Evolutionary conservation across 1,139 yeast species (phyloP).

Genomic region (Nakaseomyces delphensis): DNA sequence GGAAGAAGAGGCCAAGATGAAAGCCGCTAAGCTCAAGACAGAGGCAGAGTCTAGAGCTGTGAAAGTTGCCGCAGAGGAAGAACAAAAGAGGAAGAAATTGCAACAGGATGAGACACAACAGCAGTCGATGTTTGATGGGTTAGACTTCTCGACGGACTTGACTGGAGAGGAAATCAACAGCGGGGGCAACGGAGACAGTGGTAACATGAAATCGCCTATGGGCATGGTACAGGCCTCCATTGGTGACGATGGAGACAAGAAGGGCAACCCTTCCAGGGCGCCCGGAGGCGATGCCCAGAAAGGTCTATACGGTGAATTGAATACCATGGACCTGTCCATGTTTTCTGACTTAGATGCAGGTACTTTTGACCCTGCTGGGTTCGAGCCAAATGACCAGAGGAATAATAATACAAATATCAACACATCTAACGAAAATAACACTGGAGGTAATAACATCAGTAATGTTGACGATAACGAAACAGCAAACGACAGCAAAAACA

Average conservation of each 20-base stretch:
- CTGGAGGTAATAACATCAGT: constrained; percentile 7
- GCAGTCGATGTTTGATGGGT: constrained; percentile 12
- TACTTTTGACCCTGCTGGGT: constrained; percentile 20
- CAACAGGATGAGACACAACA: constrained; percentile 11
- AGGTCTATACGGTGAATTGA: constrained; percentile 21
- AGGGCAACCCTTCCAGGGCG: background rate
- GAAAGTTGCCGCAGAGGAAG: constrained; percentile 10
- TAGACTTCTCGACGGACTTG: constrained; percentile 19
- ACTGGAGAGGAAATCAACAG: constrained; percentile 8
- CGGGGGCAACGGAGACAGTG: constrained; percentile 8
- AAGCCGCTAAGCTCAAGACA: constrained; percentile 10
- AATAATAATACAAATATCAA: constrained; percentile 6
- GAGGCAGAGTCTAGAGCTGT: constrained; percentile 8
- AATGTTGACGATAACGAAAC: constrained; percentile 6
- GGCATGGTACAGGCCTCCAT: constrained; percentile 6
- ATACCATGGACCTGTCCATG: constrained; percentile 29
- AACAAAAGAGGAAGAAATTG: constrained; percentile 10
- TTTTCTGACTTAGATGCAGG: constrained; percentile 26
- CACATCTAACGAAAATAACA: constrained; percentile 4
- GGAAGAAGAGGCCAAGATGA: constrained; percentile 7
- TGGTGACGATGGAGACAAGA: background rate
- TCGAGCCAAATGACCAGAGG: constrained; percentile 11
- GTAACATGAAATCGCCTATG: background rate
- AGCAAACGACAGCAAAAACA: constrained; percentile 5
- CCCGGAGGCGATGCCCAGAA: background rate